Evolutionary conservation across 202 grass and related monocot genomes (phyloP), one percentile per base, ranked within the genome.

Genomic region (Bolboschoenoplectus hybrid): DNA sequence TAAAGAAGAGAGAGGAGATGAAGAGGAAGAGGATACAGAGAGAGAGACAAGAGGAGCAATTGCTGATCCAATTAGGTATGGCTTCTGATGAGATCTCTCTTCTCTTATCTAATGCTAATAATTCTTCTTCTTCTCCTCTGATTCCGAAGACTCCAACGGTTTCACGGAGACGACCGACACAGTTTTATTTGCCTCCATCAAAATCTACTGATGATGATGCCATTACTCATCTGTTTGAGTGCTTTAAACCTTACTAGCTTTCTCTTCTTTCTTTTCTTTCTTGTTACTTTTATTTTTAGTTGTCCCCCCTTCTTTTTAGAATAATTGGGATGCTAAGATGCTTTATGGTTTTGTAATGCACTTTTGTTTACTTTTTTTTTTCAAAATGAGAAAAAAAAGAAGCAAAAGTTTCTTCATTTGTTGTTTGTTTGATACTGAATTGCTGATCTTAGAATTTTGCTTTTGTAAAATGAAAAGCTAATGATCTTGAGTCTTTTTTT

Each of bases 171-270:
- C 74, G 5, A 56, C 74, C 17, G 13, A 45, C 52, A 51, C 47
- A 35, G 64, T n/a, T 39, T 14, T 36, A 60, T 32, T 19, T 84
- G 3, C 12, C 68, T 0, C 38, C 71, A 0, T 7, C 86, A 26
- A 90, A 47, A 35, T 72, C 17, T 61, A 61, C 44, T 63, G 47
- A 49, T 56, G 74, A 58, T 26, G 74, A 78, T n/a, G 13, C 76
- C 57, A 16, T 72, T 50, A 46, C 65, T 74, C 34, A 85, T 80
- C 62, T 92, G 41, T 94, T 88, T 36, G 87, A 94, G 36, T 82
- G 82, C 87, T 72, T 95, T 43, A 89, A 92, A 90, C 93, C 87
- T 64, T 92, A 92, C 87, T 94, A 94, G 67, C 6, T 5, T 72
- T 17, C n/a, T 74, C 16, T 76, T 1, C 41, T 5, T 26, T 2